phyloP scores from a whole-genome alignment of 2,329 filamentous ascomycete genomes.

The Aspergillus ruber region DNA sequence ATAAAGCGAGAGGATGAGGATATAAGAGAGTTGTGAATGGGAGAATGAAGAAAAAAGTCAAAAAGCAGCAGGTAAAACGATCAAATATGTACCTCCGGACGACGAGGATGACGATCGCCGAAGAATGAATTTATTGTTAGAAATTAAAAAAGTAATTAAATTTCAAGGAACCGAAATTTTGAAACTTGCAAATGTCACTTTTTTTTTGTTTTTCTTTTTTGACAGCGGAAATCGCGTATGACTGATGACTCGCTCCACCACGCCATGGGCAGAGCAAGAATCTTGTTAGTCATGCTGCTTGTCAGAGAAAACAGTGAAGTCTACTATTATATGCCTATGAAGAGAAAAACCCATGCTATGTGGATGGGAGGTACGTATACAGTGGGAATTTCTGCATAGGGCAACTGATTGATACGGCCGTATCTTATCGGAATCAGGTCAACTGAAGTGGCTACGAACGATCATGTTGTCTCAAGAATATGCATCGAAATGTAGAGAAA shows the following conservation, averaged over 20 bases:
- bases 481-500: neutral
- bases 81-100: neutral
- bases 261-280: neutral
- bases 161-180: neutral
- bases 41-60: neutral
- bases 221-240: neutral
- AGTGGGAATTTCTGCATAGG: neutral
- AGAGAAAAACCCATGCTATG: neutral
- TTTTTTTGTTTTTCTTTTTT: slow-evolving; percentile 2
- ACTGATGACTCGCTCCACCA: no score
- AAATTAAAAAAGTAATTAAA: neutral
- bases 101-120: neutral
- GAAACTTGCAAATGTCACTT: neutral
- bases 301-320: neutral
- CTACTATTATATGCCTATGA: no score
- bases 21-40: neutral
- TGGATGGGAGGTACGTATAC: neutral
- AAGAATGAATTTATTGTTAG: neutral
- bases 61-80: neutral
- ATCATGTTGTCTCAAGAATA: neutral
- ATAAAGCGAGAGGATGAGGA: no score
- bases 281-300: neutral
- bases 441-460: neutral
- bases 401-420: neutral
- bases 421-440: neutral